phyloP scores from a whole-genome alignment of 805 yeast genomes.

The Kazachstania africana region DNA sequence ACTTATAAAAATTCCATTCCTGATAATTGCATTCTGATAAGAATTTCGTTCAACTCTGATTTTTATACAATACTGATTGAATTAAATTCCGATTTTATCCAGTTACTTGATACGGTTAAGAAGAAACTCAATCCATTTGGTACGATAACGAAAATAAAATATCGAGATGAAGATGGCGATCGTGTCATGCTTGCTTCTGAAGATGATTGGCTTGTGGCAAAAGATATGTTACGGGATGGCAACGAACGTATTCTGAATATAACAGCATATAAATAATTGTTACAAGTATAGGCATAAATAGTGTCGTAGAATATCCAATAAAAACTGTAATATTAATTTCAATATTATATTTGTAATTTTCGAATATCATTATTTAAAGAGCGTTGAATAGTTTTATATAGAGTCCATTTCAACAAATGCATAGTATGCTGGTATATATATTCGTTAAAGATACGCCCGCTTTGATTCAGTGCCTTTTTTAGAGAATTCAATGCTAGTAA shows the following conservation, averaged over 20 bases:
- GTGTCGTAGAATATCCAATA: neutral
- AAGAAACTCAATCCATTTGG: conserved; percentile 46
- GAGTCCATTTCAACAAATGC: no score
- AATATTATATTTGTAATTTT: no score
- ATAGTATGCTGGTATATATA: no score
- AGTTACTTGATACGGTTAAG: conserved; percentile 46
- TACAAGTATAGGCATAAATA: no score
- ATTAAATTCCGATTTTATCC: conserved; percentile 36
- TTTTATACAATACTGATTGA: conserved; percentile 60
- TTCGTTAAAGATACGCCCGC: no score
- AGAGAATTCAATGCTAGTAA: no score
- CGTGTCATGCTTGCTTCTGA: conserved; percentile 72
- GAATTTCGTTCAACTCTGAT: conserved; percentile 33
- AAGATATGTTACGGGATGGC: conserved; percentile 49
- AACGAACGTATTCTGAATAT: conserved; percentile 37
- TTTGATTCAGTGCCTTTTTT: no score
- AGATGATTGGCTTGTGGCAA: conserved; percentile 82
- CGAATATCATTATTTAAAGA: no score
- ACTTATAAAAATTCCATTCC: conserved; percentile 30
- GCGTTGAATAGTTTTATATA: no score
- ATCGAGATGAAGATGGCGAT: conserved; percentile 93
- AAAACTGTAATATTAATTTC: neutral
- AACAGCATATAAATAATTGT: conserved; percentile 29
- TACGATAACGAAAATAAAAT: conserved; percentile 45
- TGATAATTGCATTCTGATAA: conserved; percentile 28